A percentile compares a stretch with the other conserved stretches of the same genome.
Conservation (phyloP, 257 asterid species). For the Przewalskia tangutica region DNA sequence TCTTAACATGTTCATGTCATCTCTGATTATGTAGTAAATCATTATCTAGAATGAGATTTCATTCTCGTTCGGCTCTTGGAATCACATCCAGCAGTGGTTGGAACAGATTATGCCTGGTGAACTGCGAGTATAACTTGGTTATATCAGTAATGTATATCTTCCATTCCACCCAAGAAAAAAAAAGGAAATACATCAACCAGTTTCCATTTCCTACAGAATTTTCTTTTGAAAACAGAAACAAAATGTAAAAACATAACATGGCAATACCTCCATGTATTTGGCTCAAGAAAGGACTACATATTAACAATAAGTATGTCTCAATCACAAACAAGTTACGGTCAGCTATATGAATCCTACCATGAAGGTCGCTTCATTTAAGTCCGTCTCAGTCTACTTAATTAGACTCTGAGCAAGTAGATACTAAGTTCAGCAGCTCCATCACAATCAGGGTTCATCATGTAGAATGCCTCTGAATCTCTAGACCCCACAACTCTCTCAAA, state of each 20-base stretch:
- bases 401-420: slow-evolving; percentile 44
- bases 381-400: background rate
- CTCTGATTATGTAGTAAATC: too few species aligned
- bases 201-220: background rate
- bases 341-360: background rate
- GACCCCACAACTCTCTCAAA: slow-evolving; percentile 63
- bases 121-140: background rate
- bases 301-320: background rate
- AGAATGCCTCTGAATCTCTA: slow-evolving; percentile 51
- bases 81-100: too few species aligned
- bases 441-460: slow-evolving; percentile 54
- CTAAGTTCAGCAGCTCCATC: slow-evolving; percentile 52
- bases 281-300: background rate
- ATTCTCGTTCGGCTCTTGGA: too few species aligned
- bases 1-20: too few species aligned
- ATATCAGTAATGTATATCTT: background rate
- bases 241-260: background rate
- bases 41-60: too few species aligned
- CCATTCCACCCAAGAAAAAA: background rate
- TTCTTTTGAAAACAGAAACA: background rate
- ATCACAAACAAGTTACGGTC: background rate
- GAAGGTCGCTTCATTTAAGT: background rate
- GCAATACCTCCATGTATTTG: background rate
- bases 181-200: background rate
- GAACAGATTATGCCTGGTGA: background rate